Conservation (phyloP, 352 stramenopile genomes). For the Globisporangium splendens region DNA sequence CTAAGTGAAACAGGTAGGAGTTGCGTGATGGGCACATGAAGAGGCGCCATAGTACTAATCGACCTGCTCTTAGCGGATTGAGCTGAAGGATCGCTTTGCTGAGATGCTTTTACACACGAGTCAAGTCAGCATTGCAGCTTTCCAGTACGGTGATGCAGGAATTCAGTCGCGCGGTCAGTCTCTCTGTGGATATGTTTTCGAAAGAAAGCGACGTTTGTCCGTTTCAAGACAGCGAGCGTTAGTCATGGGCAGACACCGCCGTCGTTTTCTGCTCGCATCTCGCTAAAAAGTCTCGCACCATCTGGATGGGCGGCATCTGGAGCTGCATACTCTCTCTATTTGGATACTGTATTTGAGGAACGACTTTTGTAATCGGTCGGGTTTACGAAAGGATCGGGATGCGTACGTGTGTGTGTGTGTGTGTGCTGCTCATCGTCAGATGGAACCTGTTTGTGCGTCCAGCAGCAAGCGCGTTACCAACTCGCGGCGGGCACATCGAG, state of each 20-base stretch:
- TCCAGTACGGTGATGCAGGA: no score
- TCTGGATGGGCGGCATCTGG: background rate
- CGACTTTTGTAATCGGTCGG: background rate
- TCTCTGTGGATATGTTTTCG: conserved; percentile 1
- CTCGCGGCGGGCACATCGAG: no score
- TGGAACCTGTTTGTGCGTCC: no score
- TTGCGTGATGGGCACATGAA: background rate
- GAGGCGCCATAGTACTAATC: background rate
- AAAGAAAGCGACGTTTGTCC: background rate
- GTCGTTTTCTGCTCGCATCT: background rate
- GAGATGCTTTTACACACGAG: no score
- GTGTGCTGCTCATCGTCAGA: background rate
- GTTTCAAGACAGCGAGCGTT: background rate
- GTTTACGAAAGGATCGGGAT: background rate
- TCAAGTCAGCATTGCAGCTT: no score
- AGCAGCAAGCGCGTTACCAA: no score
- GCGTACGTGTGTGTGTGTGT: background rate
- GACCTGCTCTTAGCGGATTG: background rate
- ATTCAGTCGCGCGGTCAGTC: background rate
- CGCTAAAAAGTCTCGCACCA: background rate
- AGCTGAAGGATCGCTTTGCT: no score
- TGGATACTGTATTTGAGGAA: no score
- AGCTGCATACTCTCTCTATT: background rate
- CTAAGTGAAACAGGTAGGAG: no score
- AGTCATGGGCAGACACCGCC: background rate